A percentile compares a stretch with the other conserved stretches of the same genome.
These are phyloP conservation scores for Crithidia bombi DNA, from an alignment of 208 protist species.

Conservation along the genomic window DNA sequence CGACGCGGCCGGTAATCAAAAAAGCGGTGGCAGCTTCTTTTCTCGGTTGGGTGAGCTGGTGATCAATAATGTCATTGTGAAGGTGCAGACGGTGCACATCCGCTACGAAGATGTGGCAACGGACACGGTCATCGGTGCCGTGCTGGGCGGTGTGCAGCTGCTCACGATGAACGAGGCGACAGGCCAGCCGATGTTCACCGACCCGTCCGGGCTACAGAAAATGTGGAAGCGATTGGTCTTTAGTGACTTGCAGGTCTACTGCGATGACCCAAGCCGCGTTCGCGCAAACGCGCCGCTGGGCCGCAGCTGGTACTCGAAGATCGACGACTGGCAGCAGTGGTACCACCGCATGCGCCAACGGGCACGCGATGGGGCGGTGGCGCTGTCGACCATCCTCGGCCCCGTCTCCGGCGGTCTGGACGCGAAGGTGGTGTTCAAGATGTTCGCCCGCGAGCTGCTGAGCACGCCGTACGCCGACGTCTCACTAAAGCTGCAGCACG, in stretches of 20 bases:
- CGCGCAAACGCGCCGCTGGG: slow-evolving; percentile 21
- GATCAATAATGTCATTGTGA: slow-evolving; percentile 90
- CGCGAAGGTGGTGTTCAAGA: slow-evolving; percentile 72
- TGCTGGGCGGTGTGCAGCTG: slow-evolving; percentile 79
- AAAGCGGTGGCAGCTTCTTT: slow-evolving; percentile 56
- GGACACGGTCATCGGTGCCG: slow-evolving; percentile 68
- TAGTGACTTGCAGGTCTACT: slow-evolving; percentile 83
- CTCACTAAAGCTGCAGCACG: slow-evolving; percentile 53
- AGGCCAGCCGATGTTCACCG: slow-evolving; percentile 73
- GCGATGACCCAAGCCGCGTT: slow-evolving; percentile 66
- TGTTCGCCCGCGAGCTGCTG: slow-evolving; percentile 58
- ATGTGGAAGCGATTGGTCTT: slow-evolving; percentile 82
- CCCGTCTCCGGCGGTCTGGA: slow-evolving; percentile 75
- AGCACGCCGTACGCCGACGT: slow-evolving; percentile 71
- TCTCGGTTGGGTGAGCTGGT: slow-evolving; percentile 81
- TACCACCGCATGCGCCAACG: slow-evolving; percentile 76
- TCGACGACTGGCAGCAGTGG: slow-evolving; percentile 73
- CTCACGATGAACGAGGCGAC: slow-evolving; percentile 73
- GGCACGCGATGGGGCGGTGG: slow-evolving; percentile 58
- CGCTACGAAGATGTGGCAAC: slow-evolving; percentile 79
- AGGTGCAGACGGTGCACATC: slow-evolving; percentile 80
- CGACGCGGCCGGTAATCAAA: slow-evolving; percentile 1
- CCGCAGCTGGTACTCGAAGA: slow-evolving; percentile 48
- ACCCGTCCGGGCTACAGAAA: slow-evolving; percentile 57
- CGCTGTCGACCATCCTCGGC: slow-evolving; percentile 76